A percentile compares a stretch with the other conserved stretches of the same genome.
Evolutionary conservation across 2,329 filamentous ascomycete genomes (phyloP).

Genomic region (Aspergillus intermedius): DNA sequence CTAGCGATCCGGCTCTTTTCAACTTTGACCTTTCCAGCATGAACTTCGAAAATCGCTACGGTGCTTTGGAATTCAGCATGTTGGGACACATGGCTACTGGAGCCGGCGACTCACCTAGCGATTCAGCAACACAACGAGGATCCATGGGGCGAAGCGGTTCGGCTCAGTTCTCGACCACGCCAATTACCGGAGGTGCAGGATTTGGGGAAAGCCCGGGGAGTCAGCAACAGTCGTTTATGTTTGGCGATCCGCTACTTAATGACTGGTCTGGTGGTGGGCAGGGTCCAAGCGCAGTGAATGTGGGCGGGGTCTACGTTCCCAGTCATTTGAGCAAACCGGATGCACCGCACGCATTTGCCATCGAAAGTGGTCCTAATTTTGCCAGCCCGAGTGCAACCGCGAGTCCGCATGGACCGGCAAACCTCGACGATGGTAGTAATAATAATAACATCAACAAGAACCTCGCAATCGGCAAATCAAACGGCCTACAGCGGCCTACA

Average conservation of each 20-base stretch:
- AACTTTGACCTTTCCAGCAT: conserved; percentile 93
- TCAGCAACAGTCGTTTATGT: conserved; percentile 41
- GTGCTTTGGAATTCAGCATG: conserved; percentile 92
- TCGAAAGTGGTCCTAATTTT: conserved; percentile 53
- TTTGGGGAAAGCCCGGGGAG: conserved; percentile 42
- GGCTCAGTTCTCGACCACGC: conserved; percentile 34
- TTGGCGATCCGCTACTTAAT: conserved; percentile 39
- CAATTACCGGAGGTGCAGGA: conserved; percentile 23
- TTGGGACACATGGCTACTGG: conserved; percentile 93
- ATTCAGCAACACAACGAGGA: conserved; percentile 46
- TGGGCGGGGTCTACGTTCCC: conserved; percentile 28
- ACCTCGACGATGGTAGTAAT: conserved; percentile 33
- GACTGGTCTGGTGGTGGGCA: conserved; percentile 39
- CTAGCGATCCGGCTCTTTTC: conserved; percentile 84
- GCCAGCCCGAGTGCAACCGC: conserved; percentile 54
- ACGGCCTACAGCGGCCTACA: conserved; percentile 27
- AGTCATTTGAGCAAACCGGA: conserved; percentile 37
- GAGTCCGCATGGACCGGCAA: conserved; percentile 43
- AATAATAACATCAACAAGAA: conserved; percentile 8
- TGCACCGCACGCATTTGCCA: conserved; percentile 54
- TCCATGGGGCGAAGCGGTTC: conserved; percentile 40
- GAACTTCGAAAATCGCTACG: conserved; percentile 94
- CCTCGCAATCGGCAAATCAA: conserved; percentile 20
- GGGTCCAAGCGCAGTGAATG: conserved; percentile 27
- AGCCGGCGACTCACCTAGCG: conserved; percentile 70